A percentile compares a stretch with the other conserved stretches of the same genome.
Evolutionary conservation across 2,329 filamentous ascomycete genomes (phyloP).

Genomic region (Clonostachys byssicola): DNA sequence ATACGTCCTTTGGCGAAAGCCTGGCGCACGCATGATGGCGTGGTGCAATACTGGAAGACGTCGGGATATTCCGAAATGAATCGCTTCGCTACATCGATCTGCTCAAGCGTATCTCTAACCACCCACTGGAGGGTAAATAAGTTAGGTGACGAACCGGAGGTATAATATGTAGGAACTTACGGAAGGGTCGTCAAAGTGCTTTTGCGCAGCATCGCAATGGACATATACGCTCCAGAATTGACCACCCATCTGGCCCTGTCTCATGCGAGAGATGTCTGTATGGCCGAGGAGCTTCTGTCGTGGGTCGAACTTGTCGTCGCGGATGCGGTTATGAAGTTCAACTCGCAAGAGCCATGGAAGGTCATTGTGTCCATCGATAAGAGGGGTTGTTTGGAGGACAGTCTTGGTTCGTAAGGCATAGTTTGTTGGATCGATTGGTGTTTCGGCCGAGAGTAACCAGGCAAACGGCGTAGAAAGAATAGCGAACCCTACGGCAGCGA

Average conservation of each 20-base stretch:
- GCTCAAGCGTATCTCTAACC: constrained; percentile 15
- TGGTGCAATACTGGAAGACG: constrained; percentile 12
- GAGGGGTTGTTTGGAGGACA: constrained; percentile 7
- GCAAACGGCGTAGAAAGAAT: neutral
- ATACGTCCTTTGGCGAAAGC: constrained; percentile 24
- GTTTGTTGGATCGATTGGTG: constrained; percentile 5
- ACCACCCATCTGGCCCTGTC: constrained; percentile 17
- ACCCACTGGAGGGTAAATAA: constrained; percentile 1
- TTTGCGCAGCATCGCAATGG: constrained; percentile 12
- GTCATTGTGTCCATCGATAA: constrained; percentile 24
- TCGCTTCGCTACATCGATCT: constrained; percentile 24
- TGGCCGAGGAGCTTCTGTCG: constrained; percentile 12
- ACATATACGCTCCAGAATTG: constrained; percentile 23
- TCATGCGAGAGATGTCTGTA: constrained; percentile 17
- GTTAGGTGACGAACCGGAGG: too few relatives aligned
- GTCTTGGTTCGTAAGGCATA: constrained; percentile 6
- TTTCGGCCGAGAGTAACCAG: constrained; percentile 1
- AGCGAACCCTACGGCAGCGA: neutral
- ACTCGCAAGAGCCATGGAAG: constrained; percentile 18
- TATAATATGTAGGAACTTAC: too few relatives aligned
- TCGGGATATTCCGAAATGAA: constrained; percentile 31
- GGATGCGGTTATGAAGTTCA: constrained; percentile 19
- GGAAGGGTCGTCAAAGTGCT: constrained; percentile 15
- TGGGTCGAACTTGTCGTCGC: constrained; percentile 8
- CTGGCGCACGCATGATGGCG: constrained; percentile 12